phyloP scores from a whole-genome alignment of 345 rosid genomes.

The Camelina laxa region DNA sequence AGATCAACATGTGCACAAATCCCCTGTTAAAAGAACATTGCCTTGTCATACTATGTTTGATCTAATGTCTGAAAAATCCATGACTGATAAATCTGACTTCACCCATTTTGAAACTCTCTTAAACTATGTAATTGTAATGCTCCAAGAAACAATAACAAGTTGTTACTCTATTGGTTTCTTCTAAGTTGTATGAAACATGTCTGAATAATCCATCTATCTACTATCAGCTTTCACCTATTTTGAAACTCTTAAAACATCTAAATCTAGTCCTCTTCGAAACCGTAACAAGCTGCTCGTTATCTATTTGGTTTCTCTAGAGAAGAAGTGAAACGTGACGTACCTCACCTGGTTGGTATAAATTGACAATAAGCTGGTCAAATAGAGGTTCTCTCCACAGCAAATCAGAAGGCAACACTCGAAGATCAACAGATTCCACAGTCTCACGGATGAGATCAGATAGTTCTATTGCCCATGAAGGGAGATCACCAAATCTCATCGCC shows the following conservation, averaged over 20 bases:
- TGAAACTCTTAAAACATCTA: neutral
- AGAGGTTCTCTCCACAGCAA: conserved; percentile 76
- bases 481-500: conserved; percentile 96
- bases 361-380: conserved; percentile 81
- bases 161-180: conserved; percentile 1
- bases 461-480: conserved; percentile 75
- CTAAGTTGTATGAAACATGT: neutral
- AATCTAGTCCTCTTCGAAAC: neutral
- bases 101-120: neutral
- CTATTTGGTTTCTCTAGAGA: neutral
- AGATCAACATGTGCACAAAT: conserved; percentile 94
- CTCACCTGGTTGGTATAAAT: conserved; percentile 86
- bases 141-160: conserved; percentile 9
- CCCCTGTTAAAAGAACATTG: conserved; percentile 53
- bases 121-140: neutral
- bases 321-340: conserved; percentile 48
- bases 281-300: neutral
- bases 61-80: neutral
- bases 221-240: neutral
- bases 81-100: neutral
- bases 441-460: conserved; percentile 61
- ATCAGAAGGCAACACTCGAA: conserved; percentile 56
- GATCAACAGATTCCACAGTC: conserved; percentile 43
- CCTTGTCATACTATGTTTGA: neutral
- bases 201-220: neutral